phyloP scores from a whole-genome alignment of 1,284 basidiomycete species.

The Melampsora abietis-canadensis region DNA sequence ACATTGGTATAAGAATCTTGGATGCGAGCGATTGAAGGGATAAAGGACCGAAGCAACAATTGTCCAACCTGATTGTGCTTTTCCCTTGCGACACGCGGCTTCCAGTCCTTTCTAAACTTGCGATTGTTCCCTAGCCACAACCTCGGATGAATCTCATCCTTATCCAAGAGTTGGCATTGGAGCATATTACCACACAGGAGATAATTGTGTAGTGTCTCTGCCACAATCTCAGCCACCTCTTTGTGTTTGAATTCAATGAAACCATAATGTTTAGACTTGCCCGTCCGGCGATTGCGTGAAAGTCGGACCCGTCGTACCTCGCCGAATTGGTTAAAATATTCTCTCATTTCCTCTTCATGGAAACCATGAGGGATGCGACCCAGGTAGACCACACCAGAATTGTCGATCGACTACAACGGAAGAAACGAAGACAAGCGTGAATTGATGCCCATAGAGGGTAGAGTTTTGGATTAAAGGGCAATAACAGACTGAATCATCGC shows the following conservation, averaged over 20 bases:
- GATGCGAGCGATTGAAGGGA: conserved; percentile 3
- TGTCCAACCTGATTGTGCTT: conserved; percentile 72
- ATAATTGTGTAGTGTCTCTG: conserved; percentile 99
- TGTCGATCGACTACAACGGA: conserved; percentile 55
- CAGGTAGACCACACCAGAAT: conserved; percentile 83
- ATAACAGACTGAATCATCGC: conserved; percentile 30
- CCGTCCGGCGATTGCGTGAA: conserved; percentile 78
- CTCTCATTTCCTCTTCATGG: conserved; percentile 87
- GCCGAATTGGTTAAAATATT: conserved; percentile 94
- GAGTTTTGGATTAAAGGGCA: conserved; percentile 41
- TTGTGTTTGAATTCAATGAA: conserved; percentile 91
- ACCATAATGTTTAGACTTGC: conserved; percentile 90
- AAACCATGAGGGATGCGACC: conserved; percentile 93
- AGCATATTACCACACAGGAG: conserved; percentile 89
- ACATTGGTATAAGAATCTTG: conserved; percentile 7
- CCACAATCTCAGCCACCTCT: conserved; percentile 87
- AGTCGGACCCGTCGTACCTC: conserved; percentile 80
- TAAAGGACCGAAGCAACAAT: background rate
- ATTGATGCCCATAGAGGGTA: conserved; percentile 17
- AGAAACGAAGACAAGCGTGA: conserved; percentile 3
- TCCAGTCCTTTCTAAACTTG: conserved; percentile 77
- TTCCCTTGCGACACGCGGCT: conserved; percentile 67
- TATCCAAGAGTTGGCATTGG: conserved; percentile 78
- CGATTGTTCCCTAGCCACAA: conserved; percentile 96
- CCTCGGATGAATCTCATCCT: conserved; percentile 83